A percentile compares a stretch with the other conserved stretches of the same genome.
Evolutionary conservation across 768 basidiomycete species (phyloP).

Genomic region (Dendrothele bispora): DNA sequence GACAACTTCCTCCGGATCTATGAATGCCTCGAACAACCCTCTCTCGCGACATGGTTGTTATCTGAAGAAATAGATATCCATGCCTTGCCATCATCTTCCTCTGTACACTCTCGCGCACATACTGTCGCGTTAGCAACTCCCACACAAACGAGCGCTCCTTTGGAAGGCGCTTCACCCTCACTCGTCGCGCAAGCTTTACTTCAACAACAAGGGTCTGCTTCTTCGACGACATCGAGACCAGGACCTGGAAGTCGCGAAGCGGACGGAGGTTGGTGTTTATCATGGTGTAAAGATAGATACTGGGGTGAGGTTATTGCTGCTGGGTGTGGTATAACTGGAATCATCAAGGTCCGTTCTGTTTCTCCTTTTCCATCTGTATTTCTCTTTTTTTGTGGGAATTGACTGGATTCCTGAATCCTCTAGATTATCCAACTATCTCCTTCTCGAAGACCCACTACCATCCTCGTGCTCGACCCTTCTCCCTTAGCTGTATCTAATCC

Average conservation of each 20-base stretch:
- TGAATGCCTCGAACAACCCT: constrained; percentile 81
- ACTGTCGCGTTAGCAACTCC: constrained; percentile 69
- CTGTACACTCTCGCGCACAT: constrained; percentile 43
- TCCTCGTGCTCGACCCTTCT: constrained; percentile 60
- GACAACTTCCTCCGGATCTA: constrained; percentile 89
- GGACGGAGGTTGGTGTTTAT: constrained; percentile 89
- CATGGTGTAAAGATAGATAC: constrained; percentile 95
- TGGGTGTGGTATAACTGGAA: constrained; percentile 67
- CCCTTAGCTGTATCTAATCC: constrained; percentile 32
- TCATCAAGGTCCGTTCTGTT: constrained; percentile 65
- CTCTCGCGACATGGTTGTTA: constrained; percentile 71
- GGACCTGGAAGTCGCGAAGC: constrained; percentile 72
- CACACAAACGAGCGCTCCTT: constrained; percentile 55
- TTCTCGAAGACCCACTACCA: constrained; percentile 62
- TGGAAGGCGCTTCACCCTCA: constrained; percentile 58
- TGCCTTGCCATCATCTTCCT: constrained; percentile 46
- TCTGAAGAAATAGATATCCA: constrained; percentile 76
- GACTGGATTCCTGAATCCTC: constrained; percentile 4
- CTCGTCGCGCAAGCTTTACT: constrained; percentile 67
- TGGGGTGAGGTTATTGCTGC: constrained; percentile 92
- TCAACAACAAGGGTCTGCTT: constrained; percentile 34
- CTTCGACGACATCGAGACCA: constrained; percentile 27
- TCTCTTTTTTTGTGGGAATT: background rate
- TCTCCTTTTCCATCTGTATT: background rate
- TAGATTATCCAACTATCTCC: constrained; percentile 77